Evolutionary conservation across 108 stramenopile genomes (phyloP).

Genomic region (Aureococcus anophagefferens): DNA sequence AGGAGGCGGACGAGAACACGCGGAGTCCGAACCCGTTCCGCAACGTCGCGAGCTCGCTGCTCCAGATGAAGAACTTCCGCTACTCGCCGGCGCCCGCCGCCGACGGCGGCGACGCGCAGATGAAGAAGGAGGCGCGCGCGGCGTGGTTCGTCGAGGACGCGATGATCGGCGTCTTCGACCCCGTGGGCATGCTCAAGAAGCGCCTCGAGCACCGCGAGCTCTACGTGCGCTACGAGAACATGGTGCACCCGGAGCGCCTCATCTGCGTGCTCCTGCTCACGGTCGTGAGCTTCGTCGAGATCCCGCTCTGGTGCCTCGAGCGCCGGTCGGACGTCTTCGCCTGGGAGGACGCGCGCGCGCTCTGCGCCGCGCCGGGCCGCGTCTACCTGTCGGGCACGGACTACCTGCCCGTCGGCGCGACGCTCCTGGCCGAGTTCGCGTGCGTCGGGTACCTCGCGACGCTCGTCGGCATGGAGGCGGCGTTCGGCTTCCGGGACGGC

Average conservation of each 20-base stretch:
- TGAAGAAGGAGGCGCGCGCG: too few relatives aligned
- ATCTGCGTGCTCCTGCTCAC: background rate
- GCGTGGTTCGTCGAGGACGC: background rate
- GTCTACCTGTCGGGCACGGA: background rate
- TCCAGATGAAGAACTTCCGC: too few relatives aligned
- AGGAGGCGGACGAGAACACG: too few relatives aligned
- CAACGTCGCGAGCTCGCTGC: too few relatives aligned
- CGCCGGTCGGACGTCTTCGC: background rate
- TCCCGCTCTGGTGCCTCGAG: background rate
- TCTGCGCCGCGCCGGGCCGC: background rate
- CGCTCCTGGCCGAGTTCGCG: background rate
- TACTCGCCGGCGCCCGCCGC: too few relatives aligned
- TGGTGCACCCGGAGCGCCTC: background rate
- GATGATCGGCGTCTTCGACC: background rate
- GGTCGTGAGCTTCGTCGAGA: background rate
- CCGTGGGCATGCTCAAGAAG: too few relatives aligned
- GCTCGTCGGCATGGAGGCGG: background rate
- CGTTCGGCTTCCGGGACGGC: background rate
- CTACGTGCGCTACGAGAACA: background rate
- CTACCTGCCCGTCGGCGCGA: background rate
- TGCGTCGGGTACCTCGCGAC: background rate
- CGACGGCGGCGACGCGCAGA: too few relatives aligned
- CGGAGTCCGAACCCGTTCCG: too few relatives aligned
- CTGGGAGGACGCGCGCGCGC: background rate
- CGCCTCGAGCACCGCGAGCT: background rate